phyloP scores from a whole-genome alignment of 2,329 filamentous ascomycete species.

The Arthrinium phaeospermum region DNA sequence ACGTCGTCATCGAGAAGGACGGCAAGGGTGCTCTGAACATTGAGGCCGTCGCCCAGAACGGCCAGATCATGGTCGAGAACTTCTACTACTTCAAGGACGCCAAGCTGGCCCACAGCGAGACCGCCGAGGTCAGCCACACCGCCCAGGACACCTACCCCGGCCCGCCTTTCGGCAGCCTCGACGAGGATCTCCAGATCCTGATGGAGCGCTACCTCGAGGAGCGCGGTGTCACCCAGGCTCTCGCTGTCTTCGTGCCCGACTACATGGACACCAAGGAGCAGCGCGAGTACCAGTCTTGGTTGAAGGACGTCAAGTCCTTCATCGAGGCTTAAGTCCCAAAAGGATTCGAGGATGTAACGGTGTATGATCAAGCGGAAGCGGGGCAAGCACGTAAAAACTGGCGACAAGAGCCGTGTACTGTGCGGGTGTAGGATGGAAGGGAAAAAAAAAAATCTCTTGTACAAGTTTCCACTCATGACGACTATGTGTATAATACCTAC shows the following conservation, averaged over 20 bases:
- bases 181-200: conserved; percentile 92
- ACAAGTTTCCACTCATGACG: conserved; percentile 19
- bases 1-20: conserved; percentile 87
- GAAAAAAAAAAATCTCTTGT: background rate
- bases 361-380: conserved; percentile 20
- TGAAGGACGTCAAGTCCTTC: conserved; percentile 86
- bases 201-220: conserved; percentile 95
- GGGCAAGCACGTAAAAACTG: conserved; percentile 21
- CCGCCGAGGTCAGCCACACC: conserved; percentile 77
- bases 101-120: conserved; percentile 76
- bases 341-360: background rate
- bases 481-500: conserved; percentile 20
- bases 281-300: conserved; percentile 92
- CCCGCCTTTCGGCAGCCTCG: conserved; percentile 90
- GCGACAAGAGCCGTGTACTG: conserved; percentile 22
- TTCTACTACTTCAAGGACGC: conserved; percentile 85
- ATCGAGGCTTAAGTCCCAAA: conserved; percentile 65
- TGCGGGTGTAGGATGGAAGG: conserved; percentile 7
- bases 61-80: conserved; percentile 86
- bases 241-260: conserved; percentile 91
- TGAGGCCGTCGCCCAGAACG: conserved; percentile 85
- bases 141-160: conserved; percentile 84
- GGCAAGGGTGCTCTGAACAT: conserved; percentile 85
- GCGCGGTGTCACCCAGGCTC: conserved; percentile 83
- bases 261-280: conserved; percentile 99